A percentile compares a stretch with the other conserved stretches of the same genome.
Conservation (phyloP, 257 asterid genomes). For the Nyctanthes arbortristis region DNA sequence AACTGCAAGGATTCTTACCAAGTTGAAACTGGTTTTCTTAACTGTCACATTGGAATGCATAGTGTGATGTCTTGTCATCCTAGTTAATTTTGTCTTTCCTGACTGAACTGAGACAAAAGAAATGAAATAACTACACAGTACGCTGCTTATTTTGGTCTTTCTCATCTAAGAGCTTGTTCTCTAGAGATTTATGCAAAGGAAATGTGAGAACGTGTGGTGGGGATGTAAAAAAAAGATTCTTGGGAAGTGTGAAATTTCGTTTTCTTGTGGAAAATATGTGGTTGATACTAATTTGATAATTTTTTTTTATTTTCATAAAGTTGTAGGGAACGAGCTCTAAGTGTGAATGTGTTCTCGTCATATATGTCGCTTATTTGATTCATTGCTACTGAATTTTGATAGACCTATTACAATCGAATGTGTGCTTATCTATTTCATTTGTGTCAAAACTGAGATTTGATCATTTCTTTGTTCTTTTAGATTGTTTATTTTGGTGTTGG, state of each 20-base stretch:
- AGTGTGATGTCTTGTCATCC: background rate
- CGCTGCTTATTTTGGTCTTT: background rate
- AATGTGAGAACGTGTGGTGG: no score
- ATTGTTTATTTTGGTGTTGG: conserved; percentile 28
- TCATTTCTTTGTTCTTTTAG: background rate
- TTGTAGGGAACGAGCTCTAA: no score
- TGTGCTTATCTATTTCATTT: background rate
- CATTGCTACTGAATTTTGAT: background rate
- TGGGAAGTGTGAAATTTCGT: background rate
- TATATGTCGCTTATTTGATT: background rate
- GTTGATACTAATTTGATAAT: no score
- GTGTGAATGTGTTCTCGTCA: background rate
- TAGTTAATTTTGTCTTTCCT: background rate
- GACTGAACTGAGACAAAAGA: background rate
- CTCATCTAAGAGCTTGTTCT: background rate
- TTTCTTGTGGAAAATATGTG: no score
- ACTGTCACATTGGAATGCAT: background rate
- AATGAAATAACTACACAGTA: background rate
- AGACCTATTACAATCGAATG: background rate
- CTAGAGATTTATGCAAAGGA: no score
- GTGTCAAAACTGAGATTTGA: background rate
- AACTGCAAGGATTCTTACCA: background rate
- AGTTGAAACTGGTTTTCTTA: background rate
- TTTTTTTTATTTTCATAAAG: background rate
- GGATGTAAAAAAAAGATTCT: background rate